Base-by-base conservation (phyloP, 805 yeast genomes). In the Saccharomycopsis malanga region DNA sequence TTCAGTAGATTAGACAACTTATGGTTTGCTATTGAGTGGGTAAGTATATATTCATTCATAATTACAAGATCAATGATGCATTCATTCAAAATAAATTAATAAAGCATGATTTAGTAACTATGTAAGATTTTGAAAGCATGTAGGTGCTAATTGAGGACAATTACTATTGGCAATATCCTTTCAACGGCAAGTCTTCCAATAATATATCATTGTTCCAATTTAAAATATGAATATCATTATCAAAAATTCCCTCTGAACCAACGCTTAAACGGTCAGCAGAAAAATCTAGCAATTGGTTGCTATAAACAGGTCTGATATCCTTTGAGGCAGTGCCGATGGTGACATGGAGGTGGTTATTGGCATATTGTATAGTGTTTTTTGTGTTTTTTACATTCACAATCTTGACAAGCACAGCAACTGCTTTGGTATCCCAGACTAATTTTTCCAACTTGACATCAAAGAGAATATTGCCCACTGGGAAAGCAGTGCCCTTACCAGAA, bases 271-370 rank as follows among this genome's bases (percentile, higher is more conserved):
- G 29, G 23, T 37, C 43, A 5, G 24, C 35, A 5, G 29, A 40
- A 27, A 32, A 35, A 30, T 58, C 53, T 15, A 70, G 65, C 23
- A 71, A 47, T 3, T 48, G 53, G 51, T 81, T 79, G 1, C 89
- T 74, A 53, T 76, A 74, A 21, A 67, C 59, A 0, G 93, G 79
- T 44, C 62, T 66, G 2, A 73, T 67, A 0, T 63, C 62, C 0
- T 67, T 66, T 1, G 66, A 56, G 1, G 65, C 57, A 0, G 86
- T 75, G 0, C 89, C 95, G 12, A 87, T 58, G 0, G 97, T 89
- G 37, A 88, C 74, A 59, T 89, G 97, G 0, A 83, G 69, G 50
- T 62, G 60, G 44, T 64, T 60, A n/a, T 57, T 38, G 3, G 56
- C 52, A 9, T 29, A 37, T 12, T 35, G 39, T 14, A 35, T 22